Evolutionary conservation across 495 filamentous ascomycete genomes (phyloP).

Genomic region (Aspergillus incahuasiensis): DNA sequence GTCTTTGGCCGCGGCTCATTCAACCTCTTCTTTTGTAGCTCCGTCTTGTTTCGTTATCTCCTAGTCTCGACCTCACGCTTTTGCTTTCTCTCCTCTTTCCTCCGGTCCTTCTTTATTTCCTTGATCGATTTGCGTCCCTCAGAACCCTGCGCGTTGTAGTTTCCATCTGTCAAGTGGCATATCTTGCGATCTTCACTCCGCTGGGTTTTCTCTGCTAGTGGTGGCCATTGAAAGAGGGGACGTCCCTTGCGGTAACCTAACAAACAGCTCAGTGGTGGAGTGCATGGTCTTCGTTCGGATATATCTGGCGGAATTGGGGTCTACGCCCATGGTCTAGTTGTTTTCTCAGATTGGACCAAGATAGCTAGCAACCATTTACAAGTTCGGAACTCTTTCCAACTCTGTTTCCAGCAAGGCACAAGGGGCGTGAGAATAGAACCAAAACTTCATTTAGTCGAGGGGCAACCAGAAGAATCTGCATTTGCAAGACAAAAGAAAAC

Average conservation of each 20-base stretch:
- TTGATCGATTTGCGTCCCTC: background rate
- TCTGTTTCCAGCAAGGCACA: slow-evolving; percentile 35
- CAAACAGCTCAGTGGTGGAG: slow-evolving; percentile 16
- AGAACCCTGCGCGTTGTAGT: slow-evolving; percentile 8
- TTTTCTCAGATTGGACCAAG: slow-evolving; percentile 40
- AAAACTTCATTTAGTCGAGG: slow-evolving; percentile 19
- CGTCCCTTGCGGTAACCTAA: slow-evolving; percentile 24
- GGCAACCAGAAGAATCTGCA: background rate
- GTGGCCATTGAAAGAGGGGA: slow-evolving; percentile 17
- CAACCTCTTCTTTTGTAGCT: background rate
- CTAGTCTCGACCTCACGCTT: background rate
- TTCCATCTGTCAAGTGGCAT: slow-evolving; percentile 12
- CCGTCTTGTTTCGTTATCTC: background rate
- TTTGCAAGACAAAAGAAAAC: slow-evolving; percentile 11
- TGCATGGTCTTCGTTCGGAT: slow-evolving; percentile 20
- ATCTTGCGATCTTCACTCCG: slow-evolving; percentile 1
- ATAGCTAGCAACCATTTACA: slow-evolving; percentile 54
- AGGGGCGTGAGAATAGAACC: slow-evolving; percentile 31
- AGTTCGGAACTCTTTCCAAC: slow-evolving; percentile 43
- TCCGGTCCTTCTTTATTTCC: slow-evolving; percentile 4
- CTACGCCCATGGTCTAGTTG: slow-evolving; percentile 26
- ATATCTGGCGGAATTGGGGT: slow-evolving; percentile 21
- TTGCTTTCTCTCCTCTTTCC: slow-evolving; percentile 12
- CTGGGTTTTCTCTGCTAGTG: slow-evolving; percentile 15
- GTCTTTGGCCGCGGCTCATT: background rate